Evolutionary conservation across 2,329 filamentous ascomycete species (phyloP), one percentile per base, ranked within the genome.

Genomic region (Aureobasidium vineae): DNA sequence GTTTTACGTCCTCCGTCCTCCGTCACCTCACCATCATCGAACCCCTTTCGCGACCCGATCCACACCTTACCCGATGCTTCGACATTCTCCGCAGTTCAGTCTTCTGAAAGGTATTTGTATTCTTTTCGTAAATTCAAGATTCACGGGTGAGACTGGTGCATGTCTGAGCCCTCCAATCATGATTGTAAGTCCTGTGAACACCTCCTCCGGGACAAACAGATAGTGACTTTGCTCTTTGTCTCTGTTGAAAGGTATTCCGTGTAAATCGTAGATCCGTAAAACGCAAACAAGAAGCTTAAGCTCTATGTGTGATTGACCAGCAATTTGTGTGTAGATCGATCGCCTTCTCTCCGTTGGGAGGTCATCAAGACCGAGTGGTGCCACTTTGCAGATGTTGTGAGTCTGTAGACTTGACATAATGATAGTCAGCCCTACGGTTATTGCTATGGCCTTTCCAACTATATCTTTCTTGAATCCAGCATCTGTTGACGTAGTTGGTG

Each of bases 11-110:
- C n/a, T 23, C 41, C 61, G 61, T 64, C 61, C n/a, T 23, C 21
- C 61, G 61, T 64, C 61, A 45, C 40, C 47, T 63, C 49, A 21
- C 59, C 59, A 33, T 53, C n/a, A 7, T 54, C 50, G 31, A 63
- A 4, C 13, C 60, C 47, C 60, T 16, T 50, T 52, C 31, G 45
- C 60, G 23, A 64, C 36, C 28, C 61, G 49, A 64, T 19, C 8
- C 21, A n/a, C 49, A 45, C 49, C 61, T 54, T 36, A 19, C 11
- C 36, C 59, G 59, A 63, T 47, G 28, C 36, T 16, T 64, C 61
- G 49, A 43, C 47, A 23, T 26, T 21, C 49, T 33, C 45, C 47
- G 31, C 21, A 21, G 7, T n/a, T 3, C 36, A 21, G 19, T n/a
- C 36, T 36, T 36, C 28, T 19, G 2, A 31, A 54, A 53, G 61